A percentile compares a stretch with the other conserved stretches of the same genome.
These are phyloP conservation scores for Prunus yedoensis DNA, from an alignment of 331 rosid species.

Conservation along the genomic window DNA sequence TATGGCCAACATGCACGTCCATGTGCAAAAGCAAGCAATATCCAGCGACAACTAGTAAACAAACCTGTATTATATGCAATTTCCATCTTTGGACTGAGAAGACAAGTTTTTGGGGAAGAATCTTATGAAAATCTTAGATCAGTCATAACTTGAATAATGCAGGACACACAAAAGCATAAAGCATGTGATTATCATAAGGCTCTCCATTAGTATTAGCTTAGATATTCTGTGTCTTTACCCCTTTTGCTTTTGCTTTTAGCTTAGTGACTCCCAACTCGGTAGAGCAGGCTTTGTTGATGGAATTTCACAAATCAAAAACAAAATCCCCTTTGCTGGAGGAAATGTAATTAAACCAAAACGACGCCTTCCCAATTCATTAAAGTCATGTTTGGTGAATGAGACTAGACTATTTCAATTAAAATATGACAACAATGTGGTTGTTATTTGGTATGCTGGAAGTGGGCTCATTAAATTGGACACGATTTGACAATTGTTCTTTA, in stretches of 20 bases:
- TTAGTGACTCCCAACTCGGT: slow-evolving; percentile 4
- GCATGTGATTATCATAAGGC: background rate
- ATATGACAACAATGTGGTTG: fast-evolving
- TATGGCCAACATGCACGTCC: background rate
- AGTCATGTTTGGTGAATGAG: too few relatives aligned
- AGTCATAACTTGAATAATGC: slow-evolving; percentile 2
- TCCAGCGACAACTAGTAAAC: background rate
- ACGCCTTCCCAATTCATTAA: too few relatives aligned
- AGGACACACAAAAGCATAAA: background rate
- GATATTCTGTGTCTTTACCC: background rate
- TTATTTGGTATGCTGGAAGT: too few relatives aligned
- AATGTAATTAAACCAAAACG: too few relatives aligned
- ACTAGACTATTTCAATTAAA: too few relatives aligned
- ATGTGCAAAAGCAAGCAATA: background rate
- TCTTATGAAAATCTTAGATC: background rate
- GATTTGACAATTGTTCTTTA: too few relatives aligned
- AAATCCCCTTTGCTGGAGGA: too few relatives aligned
- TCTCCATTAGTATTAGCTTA: background rate
- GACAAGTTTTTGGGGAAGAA: background rate
- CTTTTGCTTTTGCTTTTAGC: slow-evolving; percentile 1
- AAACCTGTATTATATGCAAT: too few relatives aligned
- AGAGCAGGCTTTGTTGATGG: background rate
- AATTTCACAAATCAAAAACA: background rate
- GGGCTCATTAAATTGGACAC: too few relatives aligned
- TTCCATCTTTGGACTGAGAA: background rate